These are phyloP conservation scores for Prinsepia uniflora DNA, from an alignment of 306 rosid species.

Conservation along the genomic window DNA sequence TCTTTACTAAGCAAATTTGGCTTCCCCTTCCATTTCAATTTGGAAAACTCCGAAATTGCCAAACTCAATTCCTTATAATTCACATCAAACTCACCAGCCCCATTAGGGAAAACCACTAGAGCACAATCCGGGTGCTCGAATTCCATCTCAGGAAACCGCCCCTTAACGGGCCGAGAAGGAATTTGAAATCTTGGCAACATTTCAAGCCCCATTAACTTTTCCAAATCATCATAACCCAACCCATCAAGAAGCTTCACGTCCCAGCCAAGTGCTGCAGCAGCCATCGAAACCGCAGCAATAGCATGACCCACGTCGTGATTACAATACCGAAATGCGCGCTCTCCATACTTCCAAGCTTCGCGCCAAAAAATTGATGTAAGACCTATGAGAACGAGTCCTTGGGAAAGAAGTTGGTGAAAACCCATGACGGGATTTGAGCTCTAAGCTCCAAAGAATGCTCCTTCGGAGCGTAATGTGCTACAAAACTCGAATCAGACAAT, in stretches of 20 bases:
- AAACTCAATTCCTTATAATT: slow-evolving; percentile 53
- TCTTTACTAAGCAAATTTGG: slow-evolving; percentile 78
- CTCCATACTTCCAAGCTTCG: slow-evolving; percentile 95
- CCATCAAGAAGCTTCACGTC: slow-evolving; percentile 84
- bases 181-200: slow-evolving; percentile 50
- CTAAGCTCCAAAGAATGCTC: slow-evolving; percentile 82
- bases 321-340: slow-evolving; percentile 86
- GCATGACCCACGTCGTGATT: slow-evolving; percentile 94
- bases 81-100: slow-evolving; percentile 45
- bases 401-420: slow-evolving; percentile 49
- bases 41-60: slow-evolving; percentile 41
- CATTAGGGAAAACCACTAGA: slow-evolving; percentile 61
- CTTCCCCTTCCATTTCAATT: slow-evolving; percentile 77
- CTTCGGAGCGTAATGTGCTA: slow-evolving; percentile 90
- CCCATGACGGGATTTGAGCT: slow-evolving; percentile 54
- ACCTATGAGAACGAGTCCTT: slow-evolving; percentile 54
- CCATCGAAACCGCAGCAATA: slow-evolving; percentile 75
- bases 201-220: slow-evolving; percentile 71
- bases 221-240: slow-evolving; percentile 65
- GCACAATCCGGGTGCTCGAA: slow-evolving; percentile 96
- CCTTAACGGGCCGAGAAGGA: slow-evolving; percentile 60
- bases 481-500: slow-evolving; percentile 47
- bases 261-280: slow-evolving; percentile 86
- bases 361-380: slow-evolving; percentile 92
- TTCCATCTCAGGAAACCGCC: slow-evolving; percentile 71